A percentile compares a stretch with the other conserved stretches of the same genome.
Conservation (phyloP, 495 filamentous ascomycete genomes). For the Podospora sp. region DNA sequence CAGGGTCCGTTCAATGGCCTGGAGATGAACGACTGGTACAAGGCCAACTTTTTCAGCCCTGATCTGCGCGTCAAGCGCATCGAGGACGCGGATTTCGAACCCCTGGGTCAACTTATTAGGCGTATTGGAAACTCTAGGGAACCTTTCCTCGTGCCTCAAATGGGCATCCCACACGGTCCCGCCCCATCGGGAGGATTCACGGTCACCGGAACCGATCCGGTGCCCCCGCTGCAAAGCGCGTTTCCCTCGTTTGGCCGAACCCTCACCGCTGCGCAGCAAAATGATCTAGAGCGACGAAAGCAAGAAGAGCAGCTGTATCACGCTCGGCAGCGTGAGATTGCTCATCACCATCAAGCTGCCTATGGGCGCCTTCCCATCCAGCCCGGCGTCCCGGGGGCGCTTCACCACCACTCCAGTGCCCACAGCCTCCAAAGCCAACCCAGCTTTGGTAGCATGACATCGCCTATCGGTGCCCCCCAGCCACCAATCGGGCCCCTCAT, state of each 20-base stretch:
- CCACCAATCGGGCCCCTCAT: conserved; percentile 63
- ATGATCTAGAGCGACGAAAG: conserved; percentile 91
- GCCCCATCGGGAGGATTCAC: conserved; percentile 53
- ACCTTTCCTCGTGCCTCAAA: conserved; percentile 95
- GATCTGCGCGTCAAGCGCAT: conserved; percentile 92
- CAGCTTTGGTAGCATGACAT: conserved; percentile 88
- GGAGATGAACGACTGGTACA: conserved; percentile 99
- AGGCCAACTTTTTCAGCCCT: conserved; percentile 94
- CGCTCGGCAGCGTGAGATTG: conserved; percentile 89
- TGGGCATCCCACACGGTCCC: conserved; percentile 86
- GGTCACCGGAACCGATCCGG: conserved; percentile 59
- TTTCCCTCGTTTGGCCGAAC: conserved; percentile 99
- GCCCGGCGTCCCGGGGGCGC: conserved; percentile 65
- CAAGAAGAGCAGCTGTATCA: conserved; percentile 97
- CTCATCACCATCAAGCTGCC: conserved; percentile 69
- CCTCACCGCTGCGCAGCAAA: conserved; percentile 94
- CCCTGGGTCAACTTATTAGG: conserved; percentile 90
- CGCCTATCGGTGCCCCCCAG: conserved; percentile 76
- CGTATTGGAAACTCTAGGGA: conserved; percentile 97
- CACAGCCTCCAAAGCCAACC: conserved; percentile 96
- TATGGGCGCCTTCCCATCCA: conserved; percentile 59
- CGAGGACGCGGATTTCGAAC: conserved; percentile 93
- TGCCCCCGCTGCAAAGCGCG: conserved; percentile 91
- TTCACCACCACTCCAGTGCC: conserved; percentile 91
- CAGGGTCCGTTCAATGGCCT: conserved; percentile 95